Evolutionary conservation across 1,139 yeast genomes (phyloP).

Genomic region (Debaryomyces sp.): DNA sequence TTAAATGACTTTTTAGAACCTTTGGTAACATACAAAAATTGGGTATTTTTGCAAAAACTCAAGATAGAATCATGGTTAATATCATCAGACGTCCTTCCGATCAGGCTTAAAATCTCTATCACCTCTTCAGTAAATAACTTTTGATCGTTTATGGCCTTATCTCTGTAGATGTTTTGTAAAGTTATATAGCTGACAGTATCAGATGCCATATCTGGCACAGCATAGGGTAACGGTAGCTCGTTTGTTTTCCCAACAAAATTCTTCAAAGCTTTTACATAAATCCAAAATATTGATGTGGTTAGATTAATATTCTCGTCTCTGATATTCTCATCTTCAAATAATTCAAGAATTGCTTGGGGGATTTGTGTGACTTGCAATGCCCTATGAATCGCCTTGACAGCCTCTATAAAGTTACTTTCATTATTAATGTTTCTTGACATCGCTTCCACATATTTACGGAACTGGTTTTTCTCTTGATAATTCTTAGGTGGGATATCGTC

Average conservation of each 20-base stretch:
- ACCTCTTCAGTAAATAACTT: constrained; percentile 38
- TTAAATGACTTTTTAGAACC: constrained; percentile 32
- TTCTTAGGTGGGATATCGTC: constrained; percentile 43
- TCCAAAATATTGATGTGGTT: constrained; percentile 56
- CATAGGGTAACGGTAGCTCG: constrained; percentile 70
- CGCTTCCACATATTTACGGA: constrained; percentile 42
- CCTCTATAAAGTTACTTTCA: constrained; percentile 75
- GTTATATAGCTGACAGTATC: constrained; percentile 63
- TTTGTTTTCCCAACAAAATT: constrained; percentile 46
- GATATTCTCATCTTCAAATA: constrained; percentile 30
- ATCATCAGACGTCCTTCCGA: constrained; percentile 26
- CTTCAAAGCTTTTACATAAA: constrained; percentile 57
- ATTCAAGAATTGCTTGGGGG: constrained; percentile 37
- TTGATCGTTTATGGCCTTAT: constrained; percentile 59
- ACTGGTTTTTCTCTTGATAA: constrained; percentile 49
- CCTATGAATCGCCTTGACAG: constrained; percentile 57
- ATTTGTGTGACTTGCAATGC: constrained; percentile 46
- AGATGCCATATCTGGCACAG: constrained; percentile 88
- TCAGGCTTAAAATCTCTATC: constrained; percentile 20
- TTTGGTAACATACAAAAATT: constrained; percentile 36
- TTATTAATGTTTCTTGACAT: constrained; percentile 36
- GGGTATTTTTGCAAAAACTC: constrained; percentile 63
- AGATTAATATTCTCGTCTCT: constrained; percentile 18
- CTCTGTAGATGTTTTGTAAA: constrained; percentile 59
- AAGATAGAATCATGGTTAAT: constrained; percentile 42